Percentiles rank a stretch among this genome's conserved stretches.
Conservation (phyloP, 352 stramenopile species). For the Pythium plurisporium region DNA sequence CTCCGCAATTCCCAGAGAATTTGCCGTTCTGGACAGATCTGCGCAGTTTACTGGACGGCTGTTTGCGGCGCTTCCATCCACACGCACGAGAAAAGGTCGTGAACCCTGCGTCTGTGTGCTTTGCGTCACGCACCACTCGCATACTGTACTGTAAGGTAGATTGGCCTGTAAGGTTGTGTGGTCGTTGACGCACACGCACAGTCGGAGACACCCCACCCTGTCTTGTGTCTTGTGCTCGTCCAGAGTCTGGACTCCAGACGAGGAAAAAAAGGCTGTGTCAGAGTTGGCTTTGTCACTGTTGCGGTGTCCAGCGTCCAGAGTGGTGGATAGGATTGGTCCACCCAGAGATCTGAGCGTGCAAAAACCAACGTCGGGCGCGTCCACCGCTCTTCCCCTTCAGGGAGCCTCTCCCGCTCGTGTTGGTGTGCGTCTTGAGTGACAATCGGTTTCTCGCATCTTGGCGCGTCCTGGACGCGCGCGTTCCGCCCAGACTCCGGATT, state of each 20-base stretch:
- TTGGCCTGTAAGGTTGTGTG: background rate
- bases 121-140: background rate
- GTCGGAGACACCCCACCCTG: too few relatives aligned
- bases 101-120: too few relatives aligned
- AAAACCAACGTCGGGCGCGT: background rate
- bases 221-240: background rate
- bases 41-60: slow-evolving; percentile 4
- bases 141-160: background rate
- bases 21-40: slow-evolving; percentile 7
- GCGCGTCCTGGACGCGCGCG: background rate
- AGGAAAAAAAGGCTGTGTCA: slow-evolving; percentile 3
- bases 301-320: background rate
- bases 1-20: background rate
- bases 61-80: too few relatives aligned
- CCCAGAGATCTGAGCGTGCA: background rate
- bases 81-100: too few relatives aligned
- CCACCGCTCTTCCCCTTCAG: background rate
- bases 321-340: slow-evolving; percentile 14
- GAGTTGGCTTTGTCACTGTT: background rate
- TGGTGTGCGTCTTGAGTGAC: slow-evolving; percentile 10
- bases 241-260: too few relatives aligned
- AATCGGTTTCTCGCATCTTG: slow-evolving; percentile 10
- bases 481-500: background rate
- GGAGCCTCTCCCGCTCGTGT: background rate
- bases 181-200: background rate